Evolutionary conservation across 805 yeast species (phyloP).

Genomic region (Schizosaccharomyces osmophilus): DNA sequence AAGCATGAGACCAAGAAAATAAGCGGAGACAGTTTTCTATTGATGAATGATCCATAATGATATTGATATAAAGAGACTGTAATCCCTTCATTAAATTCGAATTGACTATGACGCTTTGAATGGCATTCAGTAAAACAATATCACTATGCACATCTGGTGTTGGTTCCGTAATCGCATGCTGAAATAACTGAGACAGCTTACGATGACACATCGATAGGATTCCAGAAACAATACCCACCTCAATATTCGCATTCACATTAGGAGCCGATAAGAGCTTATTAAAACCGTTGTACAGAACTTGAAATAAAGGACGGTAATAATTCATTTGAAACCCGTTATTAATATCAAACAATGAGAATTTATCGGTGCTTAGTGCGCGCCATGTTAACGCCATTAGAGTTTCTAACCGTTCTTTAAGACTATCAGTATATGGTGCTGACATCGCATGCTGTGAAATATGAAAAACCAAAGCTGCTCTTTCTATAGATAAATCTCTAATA

Average conservation of each 20-base stretch:
- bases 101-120: background rate
- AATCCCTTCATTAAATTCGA: background rate
- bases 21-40: background rate
- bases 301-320: background rate
- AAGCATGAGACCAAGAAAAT: background rate
- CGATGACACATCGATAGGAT: background rate
- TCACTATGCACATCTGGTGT: background rate
- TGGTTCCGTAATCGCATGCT: background rate
- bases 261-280: background rate
- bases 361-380: background rate
- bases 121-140: background rate
- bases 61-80: background rate
- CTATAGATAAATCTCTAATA: background rate
- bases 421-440: background rate
- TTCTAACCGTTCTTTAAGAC: background rate
- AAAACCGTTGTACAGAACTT: background rate
- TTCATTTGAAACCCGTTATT: background rate
- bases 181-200: background rate
- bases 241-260: background rate
- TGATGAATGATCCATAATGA: background rate
- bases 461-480: constrained; percentile 1
- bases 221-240: background rate
- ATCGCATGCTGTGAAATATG: background rate
- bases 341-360: background rate
- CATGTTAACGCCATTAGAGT: background rate